Base-by-base conservation (phyloP, 2,329 filamentous ascomycete species). In the Penicillium digitatum region DNA sequence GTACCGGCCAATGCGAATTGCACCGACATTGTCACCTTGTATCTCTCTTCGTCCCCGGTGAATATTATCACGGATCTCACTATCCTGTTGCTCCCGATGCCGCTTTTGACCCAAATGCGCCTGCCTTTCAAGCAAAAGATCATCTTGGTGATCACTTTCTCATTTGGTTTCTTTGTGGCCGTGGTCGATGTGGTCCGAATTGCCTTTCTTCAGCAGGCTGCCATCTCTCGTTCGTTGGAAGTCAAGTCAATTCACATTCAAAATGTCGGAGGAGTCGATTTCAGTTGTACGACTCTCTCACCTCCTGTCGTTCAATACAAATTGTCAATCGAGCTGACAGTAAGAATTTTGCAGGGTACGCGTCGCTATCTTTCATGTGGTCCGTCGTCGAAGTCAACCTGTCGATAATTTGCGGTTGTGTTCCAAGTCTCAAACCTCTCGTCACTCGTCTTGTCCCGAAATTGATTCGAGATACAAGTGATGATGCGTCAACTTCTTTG, bases 61-160 rank as follows among this genome's bases (percentile, higher is more conserved):
- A 96, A 96, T 74, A 89, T 96, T 63, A 87, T 95, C 58, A 95
- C 91, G 20, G 92, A 96, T 67, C 78, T 96, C 52, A 89, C 89
- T 40, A 90, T 96, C 48, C 79, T 97, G 29, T 87, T 94, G 40
- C 77, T 96, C 11, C 92, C 93, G 0, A 89, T 96, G 65, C 92
- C 92, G 1, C 88, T 96, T 10, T 77, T 96, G 20, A 95, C 91
- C 0, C 82, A 86, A 51, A 94, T 96, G 88, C 86, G 86, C 45
- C 75, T 97, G 10, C 93, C 92, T 0, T 82, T 78, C 56, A 89
- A 90, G 57, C 92, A 96, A 69, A 96, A 96, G 74, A 85, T 87
- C 2, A 94, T 96, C 43, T 76, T 97, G 8, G 83, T 96, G 49
- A 76, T 94, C 32, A 95, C 91, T 0, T 97, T 97, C 69, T 82